Evolutionary conservation across 2,329 filamentous ascomycete genomes (phyloP).

Genomic region (Fusarium kyushuense): DNA sequence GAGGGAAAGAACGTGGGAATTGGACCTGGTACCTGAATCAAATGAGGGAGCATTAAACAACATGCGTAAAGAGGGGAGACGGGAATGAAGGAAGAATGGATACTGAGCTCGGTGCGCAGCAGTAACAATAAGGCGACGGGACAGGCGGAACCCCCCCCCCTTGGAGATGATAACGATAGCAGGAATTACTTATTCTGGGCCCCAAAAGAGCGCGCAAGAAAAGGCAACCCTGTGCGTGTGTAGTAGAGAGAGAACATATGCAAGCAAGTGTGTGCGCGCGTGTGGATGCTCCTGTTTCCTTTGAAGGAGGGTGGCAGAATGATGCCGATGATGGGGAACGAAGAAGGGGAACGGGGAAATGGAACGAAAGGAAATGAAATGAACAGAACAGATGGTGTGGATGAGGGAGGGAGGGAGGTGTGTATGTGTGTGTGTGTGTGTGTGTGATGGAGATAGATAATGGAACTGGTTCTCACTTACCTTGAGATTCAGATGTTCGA

Average conservation of each 20-base stretch:
- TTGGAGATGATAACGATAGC: constrained; percentile 12
- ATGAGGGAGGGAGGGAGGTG: constrained; percentile 6
- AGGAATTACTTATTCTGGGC: constrained; percentile 19
- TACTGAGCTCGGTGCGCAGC: constrained; percentile 20
- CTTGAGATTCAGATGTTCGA: constrained; percentile 20
- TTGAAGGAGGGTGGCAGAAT: constrained; percentile 25
- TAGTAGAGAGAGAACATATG: constrained; percentile 5
- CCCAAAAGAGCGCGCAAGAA: constrained; percentile 4
- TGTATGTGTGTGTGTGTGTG: neutral
- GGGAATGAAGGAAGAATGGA: constrained; percentile 13
- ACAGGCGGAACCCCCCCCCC: constrained; percentile 23
- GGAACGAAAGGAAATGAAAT: constrained; percentile 16
- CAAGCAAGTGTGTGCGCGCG: constrained; percentile 15
- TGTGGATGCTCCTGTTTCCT: constrained; percentile 16
- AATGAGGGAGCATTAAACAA: constrained; percentile 35
- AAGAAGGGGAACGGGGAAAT: constrained; percentile 25
- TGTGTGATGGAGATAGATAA: neutral
- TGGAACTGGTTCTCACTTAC: constrained; percentile 1
- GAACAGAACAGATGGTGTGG: constrained; percentile 21
- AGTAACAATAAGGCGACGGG: constrained; percentile 19
- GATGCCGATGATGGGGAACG: constrained; percentile 33
- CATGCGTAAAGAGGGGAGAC: constrained; percentile 29
- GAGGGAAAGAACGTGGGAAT: constrained; percentile 30
- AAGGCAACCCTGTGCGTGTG: constrained; percentile 12
- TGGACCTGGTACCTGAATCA: constrained; percentile 37